phyloP scores from a whole-genome alignment of 2,329 filamentous ascomycete genomes.

The Colletotrichum sp. region DNA sequence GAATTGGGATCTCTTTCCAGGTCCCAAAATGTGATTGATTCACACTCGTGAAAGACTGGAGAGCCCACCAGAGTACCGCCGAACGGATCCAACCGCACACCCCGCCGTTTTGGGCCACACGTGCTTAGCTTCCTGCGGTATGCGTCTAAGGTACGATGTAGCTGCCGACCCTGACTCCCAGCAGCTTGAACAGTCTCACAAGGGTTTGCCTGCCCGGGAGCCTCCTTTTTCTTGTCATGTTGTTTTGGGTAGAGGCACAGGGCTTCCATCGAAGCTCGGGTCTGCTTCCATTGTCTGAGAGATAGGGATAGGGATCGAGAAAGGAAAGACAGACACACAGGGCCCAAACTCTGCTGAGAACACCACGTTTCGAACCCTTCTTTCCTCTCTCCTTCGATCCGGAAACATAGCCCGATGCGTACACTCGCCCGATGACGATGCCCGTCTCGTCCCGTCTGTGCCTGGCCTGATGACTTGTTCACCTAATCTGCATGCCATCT shows the following conservation, averaged over 20 bases:
- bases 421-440: not conserved
- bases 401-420: not conserved
- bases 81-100: slow-evolving; percentile 17
- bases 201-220: not conserved
- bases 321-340: not conserved
- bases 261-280: not conserved
- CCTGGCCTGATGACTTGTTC: not conserved
- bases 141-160: not conserved
- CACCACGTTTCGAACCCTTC: slow-evolving; percentile 1
- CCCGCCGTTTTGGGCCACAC: slow-evolving; percentile 6
- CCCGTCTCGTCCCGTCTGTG: not conserved
- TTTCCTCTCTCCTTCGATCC: not conserved
- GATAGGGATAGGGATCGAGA: not conserved
- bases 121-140: not conserved
- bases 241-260: not conserved
- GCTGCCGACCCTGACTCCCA: not conserved
- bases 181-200: not conserved
- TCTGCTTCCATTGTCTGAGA: not conserved
- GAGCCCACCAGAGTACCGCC: not conserved
- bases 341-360: not conserved
- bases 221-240: not conserved
- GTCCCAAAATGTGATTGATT: not conserved
- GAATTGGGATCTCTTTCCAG: not conserved
- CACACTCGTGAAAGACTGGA: not conserved
- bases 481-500: not conserved